Percentiles rank a stretch among this genome's conserved stretches.
These are phyloP conservation scores for Cardiospermum halicacabum DNA, from an alignment of 345 rosid genomes.

Conservation along the genomic window DNA sequence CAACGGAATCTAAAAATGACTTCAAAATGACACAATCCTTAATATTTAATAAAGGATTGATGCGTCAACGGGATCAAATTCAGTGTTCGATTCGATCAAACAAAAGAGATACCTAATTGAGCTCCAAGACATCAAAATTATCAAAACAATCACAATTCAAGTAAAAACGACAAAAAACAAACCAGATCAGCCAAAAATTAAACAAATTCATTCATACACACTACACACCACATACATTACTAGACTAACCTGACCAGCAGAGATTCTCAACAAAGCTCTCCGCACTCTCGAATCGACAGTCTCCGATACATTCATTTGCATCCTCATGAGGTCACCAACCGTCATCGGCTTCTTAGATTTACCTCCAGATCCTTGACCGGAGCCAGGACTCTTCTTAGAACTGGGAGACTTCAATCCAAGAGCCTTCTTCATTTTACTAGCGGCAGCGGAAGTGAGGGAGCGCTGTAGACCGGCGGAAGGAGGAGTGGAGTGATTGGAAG, in stretches of 20 bases:
- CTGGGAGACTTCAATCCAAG: slow-evolving; percentile 80
- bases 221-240: slow-evolving; percentile 1
- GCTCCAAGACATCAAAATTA: slow-evolving; percentile 2
- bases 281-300: slow-evolving; percentile 78
- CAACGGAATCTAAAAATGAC: background rate
- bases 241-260: slow-evolving; percentile 80
- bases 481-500: slow-evolving; percentile 30
- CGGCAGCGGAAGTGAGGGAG: slow-evolving; percentile 86
- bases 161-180: background rate
- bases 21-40: background rate
- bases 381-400: slow-evolving; percentile 63
- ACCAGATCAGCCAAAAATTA: slow-evolving; percentile 24
- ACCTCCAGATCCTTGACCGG: slow-evolving; percentile 56
- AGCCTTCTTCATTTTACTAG: slow-evolving; percentile 94
- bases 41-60: background rate
- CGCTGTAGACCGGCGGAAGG: slow-evolving; percentile 44
- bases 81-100: slow-evolving; percentile 7
- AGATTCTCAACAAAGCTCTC: slow-evolving; percentile 76
- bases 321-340: slow-evolving; percentile 88
- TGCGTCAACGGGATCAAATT: background rate
- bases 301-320: slow-evolving; percentile 83
- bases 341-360: slow-evolving; percentile 62
- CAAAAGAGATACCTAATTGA: background rate
- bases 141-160: background rate
- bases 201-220: background rate